A percentile compares a stretch with the other conserved stretches of the same genome.
These are phyloP conservation scores for Fusarium drepaniforme DNA, from an alignment of 2,329 filamentous ascomycete species.

Conservation along the genomic window DNA sequence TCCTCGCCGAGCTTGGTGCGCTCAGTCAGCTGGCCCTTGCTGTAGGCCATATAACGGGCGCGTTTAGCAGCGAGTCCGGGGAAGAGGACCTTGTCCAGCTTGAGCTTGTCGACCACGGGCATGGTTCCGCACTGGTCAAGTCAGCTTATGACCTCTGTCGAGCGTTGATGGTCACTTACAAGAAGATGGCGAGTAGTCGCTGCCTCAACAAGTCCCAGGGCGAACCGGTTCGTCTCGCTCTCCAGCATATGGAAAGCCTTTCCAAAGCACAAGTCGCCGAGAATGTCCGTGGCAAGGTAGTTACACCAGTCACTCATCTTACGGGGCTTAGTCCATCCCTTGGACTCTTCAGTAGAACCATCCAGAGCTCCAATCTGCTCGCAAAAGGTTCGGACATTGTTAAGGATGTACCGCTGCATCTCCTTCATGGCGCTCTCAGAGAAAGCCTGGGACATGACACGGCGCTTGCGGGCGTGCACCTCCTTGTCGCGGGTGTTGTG, in stretches of 20 bases:
- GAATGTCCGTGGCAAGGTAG: constrained; percentile 72
- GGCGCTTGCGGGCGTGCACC: constrained; percentile 77
- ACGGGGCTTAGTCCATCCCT: constrained; percentile 69
- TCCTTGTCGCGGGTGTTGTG: constrained; percentile 79
- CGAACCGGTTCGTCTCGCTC: constrained; percentile 71
- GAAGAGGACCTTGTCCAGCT: constrained; percentile 77
- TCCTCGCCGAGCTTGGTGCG: constrained; percentile 75
- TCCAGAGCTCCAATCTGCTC: constrained; percentile 62
- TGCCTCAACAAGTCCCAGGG: constrained; percentile 74
- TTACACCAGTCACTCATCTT: constrained; percentile 75
- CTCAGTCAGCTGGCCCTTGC: constrained; percentile 74
- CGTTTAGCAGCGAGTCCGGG: constrained; percentile 74
- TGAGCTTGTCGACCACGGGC: constrained; percentile 74
- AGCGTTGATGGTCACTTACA: constrained; percentile 56
- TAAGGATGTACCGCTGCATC: constrained; percentile 76
- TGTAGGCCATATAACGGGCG: constrained; percentile 78
- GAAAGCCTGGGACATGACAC: constrained; percentile 80
- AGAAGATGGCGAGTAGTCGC: constrained; percentile 78
- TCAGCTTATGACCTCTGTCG: constrained; percentile 14
- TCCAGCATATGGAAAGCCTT: constrained; percentile 74
- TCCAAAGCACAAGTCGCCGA: constrained; percentile 71
- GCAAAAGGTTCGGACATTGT: constrained; percentile 76
- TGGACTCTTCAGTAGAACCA: constrained; percentile 58
- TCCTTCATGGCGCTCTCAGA: constrained; percentile 74
- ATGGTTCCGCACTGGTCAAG: constrained; percentile 74